Evolutionary conservation across 1,284 basidiomycete genomes (phyloP).

Genomic region (Rhodofomes roseus): DNA sequence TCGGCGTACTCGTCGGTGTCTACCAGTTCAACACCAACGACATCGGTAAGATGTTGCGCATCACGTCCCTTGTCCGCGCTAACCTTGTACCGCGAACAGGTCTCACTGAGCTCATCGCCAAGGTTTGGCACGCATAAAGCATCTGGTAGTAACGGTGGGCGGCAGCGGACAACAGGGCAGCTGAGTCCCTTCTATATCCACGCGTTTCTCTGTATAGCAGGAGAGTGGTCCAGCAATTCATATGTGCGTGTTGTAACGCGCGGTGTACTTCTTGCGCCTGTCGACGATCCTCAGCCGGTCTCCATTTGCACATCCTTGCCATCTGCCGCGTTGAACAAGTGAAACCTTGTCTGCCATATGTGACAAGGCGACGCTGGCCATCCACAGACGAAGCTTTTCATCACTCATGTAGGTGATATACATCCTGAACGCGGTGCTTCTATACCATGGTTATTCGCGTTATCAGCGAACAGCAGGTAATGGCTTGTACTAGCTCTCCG

Average conservation of each 20-base stretch:
- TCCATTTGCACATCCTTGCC: too few relatives aligned
- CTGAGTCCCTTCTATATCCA: neutral
- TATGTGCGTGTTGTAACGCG: neutral
- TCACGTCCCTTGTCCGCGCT: neutral
- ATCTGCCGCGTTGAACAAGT: too few relatives aligned
- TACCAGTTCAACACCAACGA: conserved; percentile 99
- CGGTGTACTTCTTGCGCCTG: neutral
- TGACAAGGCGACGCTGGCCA: too few relatives aligned
- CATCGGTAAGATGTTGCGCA: conserved; percentile 60
- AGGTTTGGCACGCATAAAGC: conserved; percentile 28
- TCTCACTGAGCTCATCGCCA: conserved; percentile 30
- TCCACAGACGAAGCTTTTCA: too few relatives aligned
- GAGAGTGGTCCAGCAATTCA: neutral
- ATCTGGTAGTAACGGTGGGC: neutral
- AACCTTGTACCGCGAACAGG: conserved; percentile 14
- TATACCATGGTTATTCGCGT: too few relatives aligned
- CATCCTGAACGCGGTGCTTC: too few relatives aligned
- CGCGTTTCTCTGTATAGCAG: neutral
- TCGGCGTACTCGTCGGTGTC: conserved; percentile 85
- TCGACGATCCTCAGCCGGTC: neutral
- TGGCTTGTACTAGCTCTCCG: too few relatives aligned
- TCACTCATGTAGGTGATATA: too few relatives aligned
- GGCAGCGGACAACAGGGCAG: neutral
- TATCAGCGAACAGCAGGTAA: too few relatives aligned
- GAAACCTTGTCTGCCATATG: too few relatives aligned